Evolutionary conservation across 2,329 filamentous ascomycete genomes (phyloP).

Genomic region (Arthrinium phaeospermum): DNA sequence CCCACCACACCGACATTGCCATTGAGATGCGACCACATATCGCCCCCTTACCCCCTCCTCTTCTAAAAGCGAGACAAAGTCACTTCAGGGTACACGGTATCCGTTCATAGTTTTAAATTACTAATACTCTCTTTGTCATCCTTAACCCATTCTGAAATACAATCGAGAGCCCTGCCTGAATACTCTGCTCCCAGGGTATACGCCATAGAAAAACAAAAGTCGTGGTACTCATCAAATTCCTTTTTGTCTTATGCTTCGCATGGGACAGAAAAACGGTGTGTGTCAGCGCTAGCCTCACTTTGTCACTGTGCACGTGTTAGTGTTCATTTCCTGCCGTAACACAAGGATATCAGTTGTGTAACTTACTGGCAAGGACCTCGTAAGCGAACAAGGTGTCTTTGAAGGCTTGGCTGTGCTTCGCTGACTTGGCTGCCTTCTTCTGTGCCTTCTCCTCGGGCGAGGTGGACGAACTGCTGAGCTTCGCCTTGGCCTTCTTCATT

Average conservation of each 20-base stretch:
- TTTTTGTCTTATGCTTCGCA: not conserved
- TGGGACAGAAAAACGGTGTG: not conserved
- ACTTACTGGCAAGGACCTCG: conserved; percentile 4
- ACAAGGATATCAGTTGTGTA: rapidly evolving
- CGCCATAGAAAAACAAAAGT: not conserved
- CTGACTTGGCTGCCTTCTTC: not conserved
- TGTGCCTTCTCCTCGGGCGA: not conserved
- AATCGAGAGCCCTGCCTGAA: not conserved
- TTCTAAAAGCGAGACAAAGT: no score
- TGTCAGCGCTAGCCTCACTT: not conserved
- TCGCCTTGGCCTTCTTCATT: conserved; percentile 15
- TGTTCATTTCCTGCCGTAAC: not conserved
- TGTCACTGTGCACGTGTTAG: not conserved
- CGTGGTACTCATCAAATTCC: not conserved
- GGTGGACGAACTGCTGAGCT: not conserved
- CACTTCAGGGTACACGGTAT: no score
- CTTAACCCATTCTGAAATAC: no score
- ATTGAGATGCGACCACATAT: no score
- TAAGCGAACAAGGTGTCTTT: conserved; percentile 13
- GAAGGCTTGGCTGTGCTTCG: not conserved
- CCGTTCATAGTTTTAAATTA: no score
- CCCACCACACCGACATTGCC: no score
- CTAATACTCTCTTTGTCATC: no score
- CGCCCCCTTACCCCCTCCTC: no score
- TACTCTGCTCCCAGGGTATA: not conserved